Evolutionary conservation across 345 rosid genomes (phyloP).

Genomic region (Microcos paniculata): DNA sequence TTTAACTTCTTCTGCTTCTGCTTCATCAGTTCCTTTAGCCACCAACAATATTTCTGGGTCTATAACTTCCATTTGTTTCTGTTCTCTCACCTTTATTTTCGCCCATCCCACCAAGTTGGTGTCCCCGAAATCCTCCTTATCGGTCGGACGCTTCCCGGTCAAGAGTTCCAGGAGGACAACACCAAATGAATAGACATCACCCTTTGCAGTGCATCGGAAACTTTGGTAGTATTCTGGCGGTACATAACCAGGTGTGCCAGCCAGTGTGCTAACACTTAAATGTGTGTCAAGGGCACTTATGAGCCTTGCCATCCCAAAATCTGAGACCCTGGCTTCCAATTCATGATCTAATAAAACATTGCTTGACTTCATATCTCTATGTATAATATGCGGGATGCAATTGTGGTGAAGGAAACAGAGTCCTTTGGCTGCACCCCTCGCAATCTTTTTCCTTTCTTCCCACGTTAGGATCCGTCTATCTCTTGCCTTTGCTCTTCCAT

Average conservation of each 20-base stretch:
- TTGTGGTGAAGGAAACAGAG: constrained; percentile 94
- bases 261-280: constrained; percentile 90
- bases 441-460: constrained; percentile 89
- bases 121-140: constrained; percentile 98
- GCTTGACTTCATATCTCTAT: constrained; percentile 95
- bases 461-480: constrained; percentile 58
- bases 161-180: constrained; percentile 86
- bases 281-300: constrained; percentile 96
- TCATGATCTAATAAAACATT: constrained; percentile 88
- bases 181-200: constrained; percentile 91
- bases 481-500: constrained; percentile 57
- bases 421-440: constrained; percentile 92
- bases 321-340: constrained; percentile 92
- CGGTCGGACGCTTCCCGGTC: constrained; percentile 88
- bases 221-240: constrained; percentile 98
- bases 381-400: constrained; percentile 94
- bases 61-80: constrained; percentile 89
- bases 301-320: constrained; percentile 97
- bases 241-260: constrained; percentile 96
- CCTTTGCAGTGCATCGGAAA: constrained; percentile 91
- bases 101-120: constrained; percentile 97
- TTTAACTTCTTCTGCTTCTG: constrained; percentile 58
- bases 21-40: constrained; percentile 44
- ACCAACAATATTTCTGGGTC: constrained; percentile 64
- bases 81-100: constrained; percentile 82